Evolutionary conservation across 73 alveolate genomes (phyloP), one percentile per base, ranked within the genome.

Genomic region (Breviolum minutum): DNA sequence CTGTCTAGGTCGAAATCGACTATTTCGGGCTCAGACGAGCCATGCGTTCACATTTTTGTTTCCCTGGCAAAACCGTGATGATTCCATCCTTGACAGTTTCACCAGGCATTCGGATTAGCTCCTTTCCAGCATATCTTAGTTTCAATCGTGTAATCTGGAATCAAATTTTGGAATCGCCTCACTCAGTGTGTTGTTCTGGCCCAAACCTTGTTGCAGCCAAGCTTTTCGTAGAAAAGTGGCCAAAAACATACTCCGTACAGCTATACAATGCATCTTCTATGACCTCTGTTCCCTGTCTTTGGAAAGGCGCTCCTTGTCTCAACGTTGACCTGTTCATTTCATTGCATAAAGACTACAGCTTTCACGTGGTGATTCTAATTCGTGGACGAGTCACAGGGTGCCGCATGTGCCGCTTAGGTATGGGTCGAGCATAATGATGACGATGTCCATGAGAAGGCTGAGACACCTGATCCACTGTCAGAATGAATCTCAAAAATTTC

Each of bases 111-210:
- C 63, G 13, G 14, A 12, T 20, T 40, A 2, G 54, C 63, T 77
- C 22, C 86, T 8, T 76, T 27, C n/a, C 63, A 77, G 29, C 68
- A 48, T n/a, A 32, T 27, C 13, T 6, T 40, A n/a, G n/a, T 20
- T 17, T 20, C 68, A 48, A 30, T 17, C 68, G 4, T 80, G 69
- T 19, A 13, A 11, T 6, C 32, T 19, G 9, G 66, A 80, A 40
- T 22, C 54, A 73, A 40, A 7, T 13, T 13, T 7, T 26, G 82
- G 13, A 26, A 19, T 48, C 54, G 14, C 32, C 68, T 66, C 29
- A 17, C 68, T 80, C 88, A 80, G 64, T 48, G 88, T 69, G 88
- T 80, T 69, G 88, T 80, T 66, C 54, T 80, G 16, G 88, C 88
- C 27, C 26, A 62, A 69, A 80, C 88, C 88, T 80, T 7, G 88